Base-by-base conservation (phyloP, 1,284 basidiomycete species). In the Rhodotorula sp. region DNA sequence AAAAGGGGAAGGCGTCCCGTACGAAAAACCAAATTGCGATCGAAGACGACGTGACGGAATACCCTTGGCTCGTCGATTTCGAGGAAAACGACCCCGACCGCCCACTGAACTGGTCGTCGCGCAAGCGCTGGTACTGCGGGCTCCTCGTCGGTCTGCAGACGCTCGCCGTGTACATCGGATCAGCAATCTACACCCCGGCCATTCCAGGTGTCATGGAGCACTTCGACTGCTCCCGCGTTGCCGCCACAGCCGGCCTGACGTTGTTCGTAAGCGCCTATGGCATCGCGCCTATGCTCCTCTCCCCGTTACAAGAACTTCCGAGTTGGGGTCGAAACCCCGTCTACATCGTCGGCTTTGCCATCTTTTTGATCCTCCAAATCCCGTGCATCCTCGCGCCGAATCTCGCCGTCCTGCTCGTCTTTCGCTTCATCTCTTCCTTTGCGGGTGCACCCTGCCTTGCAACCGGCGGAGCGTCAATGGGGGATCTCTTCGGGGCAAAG, bases 41-140 rank as follows among this genome's bases (percentile, higher is more conserved):
- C 12, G 12, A 7, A 18, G 14, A 29, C 22, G 30, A 45, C 14
- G 33, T 56, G 30, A 48, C 55, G 18, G 26, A 29, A 5, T 60
- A 69, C 58, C 67, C 49, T 1, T 66, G 44, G 29, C 61, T 68
- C 61, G 57, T 68, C 66, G 64, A 65, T 7, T 66, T 60, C n/a
- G 70, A 76, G 15, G 72, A 76, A n/a, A 61, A 76, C 37, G 81
- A 82, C 57, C 77, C 76, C 26, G 81, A 80, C 46, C 79, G 79
- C 48, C 81, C 81, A 7, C 74, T 75, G 76, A 81, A 81, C 67
- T 82, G 81, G 81, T 65, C 75, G 1, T 60, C 61, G 8, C 53
- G 60, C 6, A 75, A 79, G 68, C 80, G 80, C 45, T n/a, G 62
- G 30, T 79, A 79, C 17, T 76, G 81, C 66, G 79, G 75, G 7